A percentile compares a stretch with the other conserved stretches of the same genome.
Evolutionary conservation across 2,329 filamentous ascomycete species (phyloP).

Genomic region (Colletotrichum truncatum): DNA sequence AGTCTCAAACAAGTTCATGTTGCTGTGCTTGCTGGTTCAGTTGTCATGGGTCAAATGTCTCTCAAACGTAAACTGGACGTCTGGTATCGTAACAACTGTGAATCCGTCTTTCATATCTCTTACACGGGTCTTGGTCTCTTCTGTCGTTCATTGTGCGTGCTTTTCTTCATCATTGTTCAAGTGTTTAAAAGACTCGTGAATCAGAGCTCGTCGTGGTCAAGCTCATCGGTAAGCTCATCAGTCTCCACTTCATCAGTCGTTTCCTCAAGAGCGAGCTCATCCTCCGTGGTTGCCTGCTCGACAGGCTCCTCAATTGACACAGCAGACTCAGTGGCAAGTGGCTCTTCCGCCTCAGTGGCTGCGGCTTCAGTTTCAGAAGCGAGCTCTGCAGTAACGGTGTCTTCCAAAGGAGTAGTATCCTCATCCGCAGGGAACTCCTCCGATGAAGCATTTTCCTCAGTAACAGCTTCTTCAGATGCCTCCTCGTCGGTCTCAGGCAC

Average conservation of each 20-base stretch:
- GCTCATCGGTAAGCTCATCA: not conserved
- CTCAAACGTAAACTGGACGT: not conserved
- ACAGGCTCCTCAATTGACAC: not conserved
- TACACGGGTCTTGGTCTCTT: not conserved
- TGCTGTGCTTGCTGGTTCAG: not conserved
- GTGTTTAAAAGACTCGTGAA: no score
- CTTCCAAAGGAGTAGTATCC: no score
- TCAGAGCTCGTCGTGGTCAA: conserved; percentile 9
- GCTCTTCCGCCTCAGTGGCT: not conserved
- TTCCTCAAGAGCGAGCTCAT: not conserved
- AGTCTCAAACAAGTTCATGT: not conserved
- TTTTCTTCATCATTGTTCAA: not conserved
- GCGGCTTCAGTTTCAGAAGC: not conserved
- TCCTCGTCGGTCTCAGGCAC: not conserved
- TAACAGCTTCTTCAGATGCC: not conserved
- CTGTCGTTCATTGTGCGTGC: not conserved
- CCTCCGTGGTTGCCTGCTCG: not conserved
- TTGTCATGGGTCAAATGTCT: not conserved
- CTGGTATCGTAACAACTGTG: not conserved
- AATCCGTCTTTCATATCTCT: not conserved
- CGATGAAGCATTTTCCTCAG: not conserved
- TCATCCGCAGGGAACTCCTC: not conserved
- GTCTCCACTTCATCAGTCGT: not conserved
- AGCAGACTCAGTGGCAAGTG: not conserved
- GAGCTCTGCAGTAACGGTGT: no score